These are phyloP conservation scores for Taiwanofungus camphoratus DNA, from an alignment of 1,284 basidiomycete species.

Conservation along the genomic window DNA sequence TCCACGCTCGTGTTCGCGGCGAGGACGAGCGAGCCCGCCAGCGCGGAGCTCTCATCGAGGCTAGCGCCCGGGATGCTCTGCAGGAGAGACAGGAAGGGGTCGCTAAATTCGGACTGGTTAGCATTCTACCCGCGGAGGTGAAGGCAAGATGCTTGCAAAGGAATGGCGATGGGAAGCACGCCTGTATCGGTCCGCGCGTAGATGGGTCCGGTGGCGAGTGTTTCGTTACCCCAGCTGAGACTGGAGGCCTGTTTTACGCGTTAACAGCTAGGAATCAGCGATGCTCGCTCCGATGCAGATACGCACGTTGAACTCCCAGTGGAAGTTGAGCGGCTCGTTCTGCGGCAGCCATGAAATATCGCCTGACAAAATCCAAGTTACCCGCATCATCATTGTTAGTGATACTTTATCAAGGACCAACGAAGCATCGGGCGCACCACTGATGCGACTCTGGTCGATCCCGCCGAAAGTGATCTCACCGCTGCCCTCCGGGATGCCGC, in stretches of 20 bases:
- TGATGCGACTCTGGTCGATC: constrained; percentile 10
- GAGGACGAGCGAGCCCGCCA: constrained; percentile 5
- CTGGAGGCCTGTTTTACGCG: constrained; percentile 6
- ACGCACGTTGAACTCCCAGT: constrained; percentile 14
- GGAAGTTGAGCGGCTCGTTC: constrained; percentile 6
- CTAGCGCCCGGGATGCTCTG: constrained; percentile 2
- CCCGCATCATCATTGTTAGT: not conserved
- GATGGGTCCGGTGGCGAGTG: constrained; percentile 1
- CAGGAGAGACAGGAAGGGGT: constrained; percentile 4
- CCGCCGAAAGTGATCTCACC: constrained; percentile 14
- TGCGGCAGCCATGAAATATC: constrained; percentile 11
- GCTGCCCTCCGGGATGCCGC: not conserved
- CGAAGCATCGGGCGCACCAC: not conserved
- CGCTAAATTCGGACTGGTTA: not conserved
- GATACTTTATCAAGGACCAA: not conserved
- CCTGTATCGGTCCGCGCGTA: constrained; percentile 10
- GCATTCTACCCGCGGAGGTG: not conserved
- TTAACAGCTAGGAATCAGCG: not conserved
- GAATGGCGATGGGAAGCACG: constrained; percentile 5
- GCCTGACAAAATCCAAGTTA: no score
- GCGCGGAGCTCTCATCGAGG: constrained; percentile 1
- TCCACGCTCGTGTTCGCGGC: constrained; percentile 9
- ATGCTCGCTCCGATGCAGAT: not conserved
- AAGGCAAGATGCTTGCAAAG: constrained; percentile 2
- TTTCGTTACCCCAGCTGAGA: constrained; percentile 6